Conservation (phyloP, 2,329 filamentous ascomycete species). For the Aureobasidium sp. region DNA sequence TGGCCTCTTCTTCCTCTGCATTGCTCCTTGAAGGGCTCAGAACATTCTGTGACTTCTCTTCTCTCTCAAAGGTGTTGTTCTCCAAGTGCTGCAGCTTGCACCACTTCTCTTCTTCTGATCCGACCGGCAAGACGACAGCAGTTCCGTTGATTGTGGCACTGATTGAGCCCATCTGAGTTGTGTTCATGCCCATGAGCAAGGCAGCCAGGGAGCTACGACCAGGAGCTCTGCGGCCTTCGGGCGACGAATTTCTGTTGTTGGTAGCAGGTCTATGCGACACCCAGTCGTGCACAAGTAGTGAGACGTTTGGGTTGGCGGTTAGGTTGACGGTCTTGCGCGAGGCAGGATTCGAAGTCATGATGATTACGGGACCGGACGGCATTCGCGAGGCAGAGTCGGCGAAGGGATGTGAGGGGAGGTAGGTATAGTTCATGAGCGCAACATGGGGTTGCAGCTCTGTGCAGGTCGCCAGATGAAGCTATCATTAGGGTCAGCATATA, state of each 20-base stretch:
- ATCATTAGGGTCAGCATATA: conserved; percentile 15
- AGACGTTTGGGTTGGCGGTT: conserved; percentile 75
- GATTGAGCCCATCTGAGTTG: conserved; percentile 77
- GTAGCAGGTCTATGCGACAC: conserved; percentile 85
- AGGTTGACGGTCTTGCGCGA: conserved; percentile 80
- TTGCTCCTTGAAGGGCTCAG: conserved; percentile 1
- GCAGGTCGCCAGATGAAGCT: conserved; percentile 95
- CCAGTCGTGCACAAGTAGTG: conserved; percentile 96
- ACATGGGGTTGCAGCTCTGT: conserved; percentile 78
- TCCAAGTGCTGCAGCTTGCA: conserved; percentile 78
- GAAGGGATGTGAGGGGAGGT: conserved; percentile 52
- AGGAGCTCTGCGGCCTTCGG: conserved; percentile 40
- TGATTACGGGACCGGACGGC: conserved; percentile 55
- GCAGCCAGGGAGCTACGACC: conserved; percentile 63
- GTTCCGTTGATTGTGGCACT: conserved; percentile 89
- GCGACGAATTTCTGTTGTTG: conserved; percentile 46
- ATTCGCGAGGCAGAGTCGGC: conserved; percentile 57
- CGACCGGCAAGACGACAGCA: conserved; percentile 64
- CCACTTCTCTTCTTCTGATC: conserved; percentile 76
- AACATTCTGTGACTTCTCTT: conserved; percentile 18
- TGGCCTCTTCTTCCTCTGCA: conserved; percentile 31
- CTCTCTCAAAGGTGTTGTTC: conserved; percentile 63
- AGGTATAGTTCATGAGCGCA: conserved; percentile 98
- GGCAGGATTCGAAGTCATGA: conserved; percentile 80
- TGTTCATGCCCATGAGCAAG: conserved; percentile 85